Base-by-base conservation (phyloP, 768 basidiomycete species). In the Galerina marginata region DNA sequence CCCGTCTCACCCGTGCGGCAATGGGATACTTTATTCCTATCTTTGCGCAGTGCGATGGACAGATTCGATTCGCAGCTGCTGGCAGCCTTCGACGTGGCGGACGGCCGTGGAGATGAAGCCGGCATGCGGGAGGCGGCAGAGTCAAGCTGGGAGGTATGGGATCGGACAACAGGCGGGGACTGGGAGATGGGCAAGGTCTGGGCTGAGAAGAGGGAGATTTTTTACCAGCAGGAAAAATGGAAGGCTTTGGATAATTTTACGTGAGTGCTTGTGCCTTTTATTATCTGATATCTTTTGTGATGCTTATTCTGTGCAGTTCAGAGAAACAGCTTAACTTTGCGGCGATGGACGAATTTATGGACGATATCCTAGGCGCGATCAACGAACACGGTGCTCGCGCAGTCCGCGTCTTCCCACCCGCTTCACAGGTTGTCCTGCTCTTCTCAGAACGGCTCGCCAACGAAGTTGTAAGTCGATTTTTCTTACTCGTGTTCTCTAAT, bases 131-230 rank as follows among this genome's bases (percentile, higher is more conserved):
- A 91, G 55, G 90, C 89, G 0, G 93, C 95, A 5, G 86, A 86
- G 56, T 85, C 92, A 0, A 90, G 92, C 68, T 98, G 95, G 95
- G 86, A 90, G 62, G 86, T 97, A 0, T 91, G 89, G 84, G 81
- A 83, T 15, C 9, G 51, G 56, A 74, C 44, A 12, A 49, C 65
- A 12, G 58, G 60, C 11, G 72, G 78, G 10, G 91, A 93, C 58
- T 96, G 93, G 93, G 96, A 96, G 74, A 87, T 97, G 81, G 93
- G 93, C 0, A 90, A 93, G 64, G 89, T 96, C 15, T 99, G 96
- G 93, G 89, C 92, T 1, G 96, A 99, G 75, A 96, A 96, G 78
- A 79, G 91, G 46, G 95, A 96, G 72, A 88, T 98, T 20, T 95
- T 99, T 67, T 98, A 96, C 73, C 90, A 95, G 63, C 85, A 86